phyloP scores from a whole-genome alignment of 2,329 filamentous ascomycete species.

The Penicillium hordei region DNA sequence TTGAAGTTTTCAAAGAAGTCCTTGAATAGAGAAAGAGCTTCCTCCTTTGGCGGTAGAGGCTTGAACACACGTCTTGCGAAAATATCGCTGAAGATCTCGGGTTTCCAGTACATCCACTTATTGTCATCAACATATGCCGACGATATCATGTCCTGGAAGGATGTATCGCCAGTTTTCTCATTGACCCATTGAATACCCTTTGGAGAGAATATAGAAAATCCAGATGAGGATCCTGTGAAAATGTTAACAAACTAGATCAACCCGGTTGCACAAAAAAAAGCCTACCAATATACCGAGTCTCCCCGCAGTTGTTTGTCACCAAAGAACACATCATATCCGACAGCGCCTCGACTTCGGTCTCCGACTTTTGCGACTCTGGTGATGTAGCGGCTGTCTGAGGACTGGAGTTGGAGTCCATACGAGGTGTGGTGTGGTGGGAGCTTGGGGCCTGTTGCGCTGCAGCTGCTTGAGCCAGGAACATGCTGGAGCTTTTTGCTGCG shows the following conservation, averaged over 20 bases:
- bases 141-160: slow-evolving; percentile 92
- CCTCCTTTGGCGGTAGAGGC: slow-evolving; percentile 78
- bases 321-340: slow-evolving; percentile 99
- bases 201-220: slow-evolving; percentile 97
- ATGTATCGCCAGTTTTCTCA: slow-evolving; percentile 91
- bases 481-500: slow-evolving; percentile 37
- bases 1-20: slow-evolving; percentile 99
- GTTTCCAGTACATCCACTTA: slow-evolving; percentile 97
- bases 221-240: slow-evolving; percentile 78
- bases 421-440: slow-evolving; percentile 49
- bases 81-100: slow-evolving; percentile 92
- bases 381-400: slow-evolving; percentile 54
- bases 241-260: background rate
- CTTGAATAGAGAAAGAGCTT: slow-evolving; percentile 81
- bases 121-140: slow-evolving; percentile 88
- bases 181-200: slow-evolving; percentile 99
- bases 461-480: slow-evolving; percentile 26
- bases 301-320: slow-evolving; percentile 90
- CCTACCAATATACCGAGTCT: slow-evolving; percentile 92
- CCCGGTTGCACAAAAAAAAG: background rate
- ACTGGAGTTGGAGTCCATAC: slow-evolving; percentile 48
- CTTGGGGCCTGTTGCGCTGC: slow-evolving; percentile 32
- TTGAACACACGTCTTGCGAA: slow-evolving; percentile 84
- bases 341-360: slow-evolving; percentile 77
- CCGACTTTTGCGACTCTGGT: slow-evolving; percentile 54